Evolutionary conservation across 169 alveolate genomes (phyloP).

Genomic region (Plasmodium billcollinsi): DNA sequence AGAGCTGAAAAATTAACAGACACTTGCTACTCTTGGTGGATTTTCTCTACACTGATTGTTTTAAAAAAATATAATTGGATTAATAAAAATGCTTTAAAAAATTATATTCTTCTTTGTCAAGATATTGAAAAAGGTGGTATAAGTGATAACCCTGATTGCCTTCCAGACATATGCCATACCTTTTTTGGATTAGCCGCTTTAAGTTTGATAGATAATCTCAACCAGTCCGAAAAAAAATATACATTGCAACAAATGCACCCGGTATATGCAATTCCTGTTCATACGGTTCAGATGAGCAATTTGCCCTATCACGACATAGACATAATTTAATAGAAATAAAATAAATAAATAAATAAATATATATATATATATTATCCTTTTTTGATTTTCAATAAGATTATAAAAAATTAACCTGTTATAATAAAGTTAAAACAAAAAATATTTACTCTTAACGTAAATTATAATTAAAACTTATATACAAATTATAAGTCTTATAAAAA

Average conservation of each 20-base stretch:
- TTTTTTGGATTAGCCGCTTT: slow-evolving; percentile 96
- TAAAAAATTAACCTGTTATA: neutral
- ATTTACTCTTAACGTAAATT: no score
- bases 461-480: no score
- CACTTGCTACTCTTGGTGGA: slow-evolving; percentile 99
- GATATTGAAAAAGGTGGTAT: slow-evolving; percentile 95
- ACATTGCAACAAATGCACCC: slow-evolving; percentile 78
- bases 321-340: neutral
- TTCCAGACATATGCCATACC: slow-evolving; percentile 96
- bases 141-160: slow-evolving; percentile 96
- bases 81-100: slow-evolving; percentile 88
- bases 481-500: neutral
- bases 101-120: slow-evolving; percentile 90
- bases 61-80: slow-evolving; percentile 91
- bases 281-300: slow-evolving; percentile 34
- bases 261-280: slow-evolving; percentile 80
- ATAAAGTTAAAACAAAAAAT: no score
- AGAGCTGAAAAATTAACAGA: slow-evolving; percentile 98
- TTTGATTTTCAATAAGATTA: neutral
- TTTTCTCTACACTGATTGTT: slow-evolving; percentile 86
- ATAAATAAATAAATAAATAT: neutral
- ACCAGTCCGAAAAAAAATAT: slow-evolving; percentile 12
- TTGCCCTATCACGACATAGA: slow-evolving; percentile 31
- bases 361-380: neutral
- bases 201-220: slow-evolving; percentile 85